phyloP scores from a whole-genome alignment of 305 asterid genomes.

The Fraxinus xanthoxyloides region DNA sequence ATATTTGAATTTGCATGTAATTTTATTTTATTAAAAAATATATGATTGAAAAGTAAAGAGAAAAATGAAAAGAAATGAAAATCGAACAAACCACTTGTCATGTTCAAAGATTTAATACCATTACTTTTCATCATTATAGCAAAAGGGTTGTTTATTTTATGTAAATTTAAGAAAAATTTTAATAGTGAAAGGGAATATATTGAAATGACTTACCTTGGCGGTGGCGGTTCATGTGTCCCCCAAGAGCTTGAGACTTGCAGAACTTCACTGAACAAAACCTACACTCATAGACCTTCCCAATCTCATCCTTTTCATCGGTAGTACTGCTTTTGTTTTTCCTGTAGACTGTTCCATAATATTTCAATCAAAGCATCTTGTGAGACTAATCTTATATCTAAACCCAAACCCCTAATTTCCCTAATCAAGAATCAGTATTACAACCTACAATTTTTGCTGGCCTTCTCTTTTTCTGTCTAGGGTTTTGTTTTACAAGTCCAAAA shows the following conservation, averaged over 20 bases:
- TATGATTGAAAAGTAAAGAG: too few species aligned
- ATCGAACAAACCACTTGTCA: too few species aligned
- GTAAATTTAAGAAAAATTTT: too few species aligned
- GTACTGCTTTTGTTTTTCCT: constrained; percentile 80
- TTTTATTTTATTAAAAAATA: too few species aligned
- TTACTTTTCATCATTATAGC: too few species aligned
- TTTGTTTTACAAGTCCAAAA: constrained; percentile 29
- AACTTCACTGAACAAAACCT: constrained; percentile 97
- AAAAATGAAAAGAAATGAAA: too few species aligned
- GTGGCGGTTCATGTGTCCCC: constrained; percentile 99
- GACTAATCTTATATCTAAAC: constrained; percentile 34
- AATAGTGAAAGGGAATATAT: neutral
- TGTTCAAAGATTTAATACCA: too few species aligned
- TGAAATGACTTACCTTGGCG: constrained; percentile 68
- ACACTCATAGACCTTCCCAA: constrained; percentile 81
- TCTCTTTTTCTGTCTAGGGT: constrained; percentile 27
- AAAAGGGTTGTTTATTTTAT: too few species aligned
- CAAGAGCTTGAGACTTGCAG: constrained; percentile 98
- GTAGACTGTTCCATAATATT: constrained; percentile 32
- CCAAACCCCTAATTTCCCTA: constrained; percentile 9
- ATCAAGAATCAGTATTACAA: constrained; percentile 2
- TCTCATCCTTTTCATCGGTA: constrained; percentile 45
- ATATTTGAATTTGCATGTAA: too few species aligned
- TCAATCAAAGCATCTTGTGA: constrained; percentile 51
- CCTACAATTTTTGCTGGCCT: constrained; percentile 21